Base-by-base conservation (phyloP, 257 asterid species). In the Capsicum baccatum region DNA sequence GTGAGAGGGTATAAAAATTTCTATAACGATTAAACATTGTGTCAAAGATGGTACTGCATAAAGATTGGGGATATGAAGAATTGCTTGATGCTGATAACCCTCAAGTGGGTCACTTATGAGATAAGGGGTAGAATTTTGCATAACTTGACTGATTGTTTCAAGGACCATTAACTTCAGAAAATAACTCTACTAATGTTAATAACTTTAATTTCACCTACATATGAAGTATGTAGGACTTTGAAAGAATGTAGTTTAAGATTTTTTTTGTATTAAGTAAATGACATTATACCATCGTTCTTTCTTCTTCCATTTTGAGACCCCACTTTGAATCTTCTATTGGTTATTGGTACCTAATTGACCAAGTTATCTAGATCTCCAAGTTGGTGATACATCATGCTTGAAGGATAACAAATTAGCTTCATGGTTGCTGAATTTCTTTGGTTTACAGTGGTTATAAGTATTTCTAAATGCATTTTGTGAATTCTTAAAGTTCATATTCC, bases 1-100 rank as follows among this genome's bases (percentile, higher is more conserved):
- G 52, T 52, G 83, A 84, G 13, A 52, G 47, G 48, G 78, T 84
- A 60, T 50, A 62, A 78, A 48, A 37, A 78, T 17, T 79, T 76
- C 83, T 84, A 0, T 64, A 63, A 16, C 79, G 62, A 59, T 47
- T 84, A 63, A 63, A 84, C 47, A 58, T 48, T 42, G 67, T 10
- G 14, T 76, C 81, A 58, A 84, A 84, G 48, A 60, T 4, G 83
- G 55, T 8, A 63, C 35, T 47, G 52, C 76, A 73, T 57, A 48
- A 52, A 8, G 33, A 21, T 59, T 64, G 17, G n/a, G 83, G 50
- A 15, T 59, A 73, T 59, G 78, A 3, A 52, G 62, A 73, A 59
- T 42, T 83, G n/a, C 15, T 73, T 74, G 83, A 59, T 83, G 13
- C 66, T 74, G 83, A 39, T 16, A 48, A 6, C 26, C 71, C 16